phyloP scores from a whole-genome alignment of 768 basidiomycete species.

The Kwoniella newhampshirensis region DNA sequence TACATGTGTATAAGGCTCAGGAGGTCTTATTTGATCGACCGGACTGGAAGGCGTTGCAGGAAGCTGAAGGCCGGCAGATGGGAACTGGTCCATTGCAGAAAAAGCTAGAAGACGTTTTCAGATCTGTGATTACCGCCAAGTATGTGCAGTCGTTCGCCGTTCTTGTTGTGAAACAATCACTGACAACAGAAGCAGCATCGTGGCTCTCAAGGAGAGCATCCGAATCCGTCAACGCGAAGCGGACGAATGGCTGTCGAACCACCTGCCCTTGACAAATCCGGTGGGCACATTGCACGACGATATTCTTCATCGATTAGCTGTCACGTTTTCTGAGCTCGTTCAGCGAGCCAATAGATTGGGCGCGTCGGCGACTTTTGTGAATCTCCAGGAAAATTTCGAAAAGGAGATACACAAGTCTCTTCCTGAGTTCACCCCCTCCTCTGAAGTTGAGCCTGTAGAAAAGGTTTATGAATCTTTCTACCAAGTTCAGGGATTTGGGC shows the following conservation, averaged over 20 bases:
- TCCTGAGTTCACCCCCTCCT: slow-evolving; percentile 7
- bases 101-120: slow-evolving; percentile 10
- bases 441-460: background rate
- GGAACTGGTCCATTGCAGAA: slow-evolving; percentile 1
- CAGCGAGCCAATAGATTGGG: background rate
- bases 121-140: slow-evolving; percentile 2
- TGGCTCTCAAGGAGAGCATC: too few relatives aligned
- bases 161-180: too few relatives aligned
- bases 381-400: slow-evolving; percentile 7
- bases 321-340: background rate
- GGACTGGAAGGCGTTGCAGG: slow-evolving; percentile 21
- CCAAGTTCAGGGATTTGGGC: background rate
- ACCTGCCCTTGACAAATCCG: slow-evolving; percentile 8
- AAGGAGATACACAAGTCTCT: background rate
- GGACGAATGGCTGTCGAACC: background rate
- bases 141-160: too few relatives aligned
- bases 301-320: background rate
- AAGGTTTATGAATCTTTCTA: slow-evolving; percentile 5
- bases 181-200: too few relatives aligned
- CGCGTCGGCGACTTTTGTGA: background rate
- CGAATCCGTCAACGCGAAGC: too few relatives aligned
- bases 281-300: slow-evolving; percentile 4
- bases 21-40: slow-evolving; percentile 7
- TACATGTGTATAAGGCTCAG: slow-evolving; percentile 2
- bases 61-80: slow-evolving; percentile 2